Evolutionary conservation across 2,329 filamentous ascomycete genomes (phyloP).

Genomic region (Fusarium sp.): DNA sequence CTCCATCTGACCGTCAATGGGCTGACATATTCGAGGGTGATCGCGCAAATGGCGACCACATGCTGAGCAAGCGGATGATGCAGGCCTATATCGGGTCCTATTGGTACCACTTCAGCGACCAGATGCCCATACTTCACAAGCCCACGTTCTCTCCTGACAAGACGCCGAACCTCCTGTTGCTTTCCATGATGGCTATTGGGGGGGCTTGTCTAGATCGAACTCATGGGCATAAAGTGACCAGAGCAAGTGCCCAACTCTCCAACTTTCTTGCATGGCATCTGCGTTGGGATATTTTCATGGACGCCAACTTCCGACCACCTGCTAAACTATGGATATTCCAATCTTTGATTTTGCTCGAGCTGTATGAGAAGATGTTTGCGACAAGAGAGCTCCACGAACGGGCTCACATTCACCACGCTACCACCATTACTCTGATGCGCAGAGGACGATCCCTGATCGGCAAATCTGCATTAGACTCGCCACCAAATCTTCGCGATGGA

Average conservation of each 20-base stretch:
- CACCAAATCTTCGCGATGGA: constrained; percentile 75
- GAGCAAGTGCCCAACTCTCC: constrained; percentile 82
- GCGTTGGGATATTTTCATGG: constrained; percentile 96
- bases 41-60: constrained; percentile 70
- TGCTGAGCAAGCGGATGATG: constrained; percentile 93
- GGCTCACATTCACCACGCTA: constrained; percentile 96
- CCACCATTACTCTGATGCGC: constrained; percentile 94
- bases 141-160: constrained; percentile 91
- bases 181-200: constrained; percentile 92
- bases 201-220: constrained; percentile 88
- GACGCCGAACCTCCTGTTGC: constrained; percentile 83
- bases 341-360: constrained; percentile 84
- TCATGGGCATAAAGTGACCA: constrained; percentile 77
- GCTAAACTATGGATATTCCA: constrained; percentile 98
- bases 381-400: constrained; percentile 91
- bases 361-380: constrained; percentile 98
- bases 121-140: constrained; percentile 93
- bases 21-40: constrained; percentile 83
- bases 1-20: constrained; percentile 78
- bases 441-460: constrained; percentile 91
- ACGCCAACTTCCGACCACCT: constrained; percentile 87
- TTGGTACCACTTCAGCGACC: constrained; percentile 94
- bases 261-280: constrained; percentile 93
- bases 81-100: constrained; percentile 93
- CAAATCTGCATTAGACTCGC: constrained; percentile 84